These are phyloP conservation scores for Pseudoperonospora humuli DNA, from an alignment of 352 stramenopile species.

Conservation along the genomic window DNA sequence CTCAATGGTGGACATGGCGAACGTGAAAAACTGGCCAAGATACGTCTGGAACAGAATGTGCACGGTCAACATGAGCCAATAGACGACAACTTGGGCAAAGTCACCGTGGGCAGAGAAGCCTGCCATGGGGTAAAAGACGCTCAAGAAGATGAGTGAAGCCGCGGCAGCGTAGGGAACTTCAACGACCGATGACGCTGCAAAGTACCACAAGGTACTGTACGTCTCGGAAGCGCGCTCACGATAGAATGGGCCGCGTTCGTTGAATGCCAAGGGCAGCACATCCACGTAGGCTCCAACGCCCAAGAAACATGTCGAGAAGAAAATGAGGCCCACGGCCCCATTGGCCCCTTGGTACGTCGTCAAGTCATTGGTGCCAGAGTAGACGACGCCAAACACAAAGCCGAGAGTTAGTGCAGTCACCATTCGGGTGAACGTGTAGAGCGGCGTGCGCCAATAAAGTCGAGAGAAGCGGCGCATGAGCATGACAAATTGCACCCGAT, in stretches of 20 bases:
- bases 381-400: constrained; percentile 42
- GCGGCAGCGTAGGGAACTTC: constrained; percentile 77
- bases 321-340: constrained; percentile 61
- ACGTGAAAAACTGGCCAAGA: constrained; percentile 62
- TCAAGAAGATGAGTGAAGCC: constrained; percentile 39
- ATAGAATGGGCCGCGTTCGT: constrained; percentile 88
- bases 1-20: constrained; percentile 37
- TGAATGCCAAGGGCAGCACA: constrained; percentile 63
- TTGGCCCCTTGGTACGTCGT: constrained; percentile 36
- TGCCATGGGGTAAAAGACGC: constrained; percentile 70
- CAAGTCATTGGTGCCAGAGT: constrained; percentile 29
- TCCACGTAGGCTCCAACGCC: constrained; percentile 57
- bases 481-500: constrained; percentile 30
- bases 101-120: constrained; percentile 42
- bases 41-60: constrained; percentile 40
- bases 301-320: constrained; percentile 73
- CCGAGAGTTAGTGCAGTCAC: constrained; percentile 29
- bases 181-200: constrained; percentile 57
- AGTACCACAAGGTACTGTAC: constrained; percentile 83
- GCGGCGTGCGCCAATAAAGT: constrained; percentile 83
- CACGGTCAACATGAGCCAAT: constrained; percentile 32
- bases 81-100: constrained; percentile 26
- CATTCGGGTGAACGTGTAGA: constrained; percentile 66
- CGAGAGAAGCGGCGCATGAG: constrained; percentile 47
- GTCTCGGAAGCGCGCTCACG: constrained; percentile 85